A percentile compares a stretch with the other conserved stretches of the same genome.
phyloP scores from a whole-genome alignment of 768 basidiomycete genomes.

The Austroboletus festivus region DNA sequence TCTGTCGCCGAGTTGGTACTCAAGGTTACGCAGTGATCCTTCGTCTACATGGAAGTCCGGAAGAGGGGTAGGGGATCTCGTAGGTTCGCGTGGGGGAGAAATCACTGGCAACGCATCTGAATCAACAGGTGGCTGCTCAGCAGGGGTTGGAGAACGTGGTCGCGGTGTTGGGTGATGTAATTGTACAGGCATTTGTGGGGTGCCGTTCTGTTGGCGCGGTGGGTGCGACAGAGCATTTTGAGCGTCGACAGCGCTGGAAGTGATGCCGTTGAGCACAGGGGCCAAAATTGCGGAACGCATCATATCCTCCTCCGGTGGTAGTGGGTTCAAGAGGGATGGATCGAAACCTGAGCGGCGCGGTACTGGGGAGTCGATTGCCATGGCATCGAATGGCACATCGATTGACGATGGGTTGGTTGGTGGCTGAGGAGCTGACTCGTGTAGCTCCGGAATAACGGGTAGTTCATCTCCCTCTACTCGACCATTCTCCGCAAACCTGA shows the following conservation, averaged over 20 bases:
- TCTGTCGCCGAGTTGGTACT: slow-evolving; percentile 42
- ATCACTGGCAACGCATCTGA: slow-evolving; percentile 20
- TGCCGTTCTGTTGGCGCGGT: slow-evolving; percentile 11
- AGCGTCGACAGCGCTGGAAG: slow-evolving; percentile 2
- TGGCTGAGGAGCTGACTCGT: background rate
- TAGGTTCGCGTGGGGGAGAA: slow-evolving; percentile 38
- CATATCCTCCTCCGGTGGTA: slow-evolving; percentile 32
- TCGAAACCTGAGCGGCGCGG: slow-evolving; percentile 46
- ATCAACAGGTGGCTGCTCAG: slow-evolving; percentile 8
- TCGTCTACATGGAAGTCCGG: slow-evolving; percentile 75
- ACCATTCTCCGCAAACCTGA: slow-evolving; percentile 49
- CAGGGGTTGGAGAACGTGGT: slow-evolving; percentile 8
- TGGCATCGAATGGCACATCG: slow-evolving; percentile 18
- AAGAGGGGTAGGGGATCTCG: slow-evolving; percentile 63
- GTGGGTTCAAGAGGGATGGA: slow-evolving; percentile 51
- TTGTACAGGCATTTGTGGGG: slow-evolving; percentile 9
- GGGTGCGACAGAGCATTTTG: background rate
- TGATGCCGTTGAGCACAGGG: slow-evolving; percentile 24
- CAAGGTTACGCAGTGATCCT: slow-evolving; percentile 46
- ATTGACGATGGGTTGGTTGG: background rate
- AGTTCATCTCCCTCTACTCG: slow-evolving; percentile 14
- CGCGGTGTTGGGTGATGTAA: background rate
- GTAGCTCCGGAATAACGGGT: slow-evolving; percentile 11
- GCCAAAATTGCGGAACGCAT: slow-evolving; percentile 22
- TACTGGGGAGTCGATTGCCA: slow-evolving; percentile 37